Evolutionary conservation across 2,329 filamentous ascomycete genomes (phyloP), one percentile per base, ranked within the genome.

Genomic region (Pseudogymnoascus sp.): DNA sequence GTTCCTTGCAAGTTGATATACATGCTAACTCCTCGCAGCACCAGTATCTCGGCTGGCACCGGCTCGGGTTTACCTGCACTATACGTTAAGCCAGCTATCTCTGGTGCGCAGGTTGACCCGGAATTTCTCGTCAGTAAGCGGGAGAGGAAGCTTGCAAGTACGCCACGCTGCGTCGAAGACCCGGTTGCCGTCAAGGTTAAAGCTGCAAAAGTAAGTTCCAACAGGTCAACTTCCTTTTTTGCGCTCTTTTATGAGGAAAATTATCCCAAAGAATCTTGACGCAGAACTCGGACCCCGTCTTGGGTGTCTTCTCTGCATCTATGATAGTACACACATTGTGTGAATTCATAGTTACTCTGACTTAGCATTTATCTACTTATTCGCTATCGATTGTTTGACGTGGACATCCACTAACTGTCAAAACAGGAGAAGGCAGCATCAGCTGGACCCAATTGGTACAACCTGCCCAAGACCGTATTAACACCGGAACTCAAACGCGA

Each of bases 401-500:
- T 62, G 58, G 11, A 37, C 62, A 58, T 61, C 20, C 16, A 54
- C 47, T 54, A 6, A 54, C 28, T 54, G 16, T 18, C 28, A 32
- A 7, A 43, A 58, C 58, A 73, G 71, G 67, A 61, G 35, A 70
- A 71, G 64, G 84, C 82, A 72, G 78, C 81, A 62, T 89, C 87
- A 64, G 89, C 92, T 58, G 94, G 93, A 47, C 75, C 85, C 14
- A 79, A 89, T 62, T 97, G 93, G 93, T 97, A 88, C 76, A 83
- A 95, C 68, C 79, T 99, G 60, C 92, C 92, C 5, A 86, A 86
- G 69, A 97, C 93, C 25, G 80, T 90, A 58, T 75, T 96, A 58
- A 96, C 91, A 0, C 84, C 91, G 7, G 86, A 95, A 70, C 79
- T 97, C 64, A 96, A 92, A 75, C 83, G 91, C 67, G 93, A 99